Evolutionary conservation across 176 grass and related monocot genomes (phyloP).

Genomic region (Cymbopogon citratus): DNA sequence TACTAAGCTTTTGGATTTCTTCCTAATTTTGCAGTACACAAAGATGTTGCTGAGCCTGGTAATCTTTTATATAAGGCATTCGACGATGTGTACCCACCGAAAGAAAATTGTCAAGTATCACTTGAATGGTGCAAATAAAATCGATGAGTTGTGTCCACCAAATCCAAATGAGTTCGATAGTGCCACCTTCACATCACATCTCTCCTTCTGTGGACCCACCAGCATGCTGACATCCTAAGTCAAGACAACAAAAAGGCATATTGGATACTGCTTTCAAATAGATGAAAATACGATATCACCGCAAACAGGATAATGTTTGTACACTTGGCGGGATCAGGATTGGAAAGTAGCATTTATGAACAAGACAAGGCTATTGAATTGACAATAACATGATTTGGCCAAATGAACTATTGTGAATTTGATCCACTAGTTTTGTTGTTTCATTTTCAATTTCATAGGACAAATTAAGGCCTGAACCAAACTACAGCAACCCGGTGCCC

Average conservation of each 20-base stretch:
- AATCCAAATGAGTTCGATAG: conserved; percentile 97
- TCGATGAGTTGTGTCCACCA: conserved; percentile 93
- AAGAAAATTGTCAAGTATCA: conserved; percentile 33
- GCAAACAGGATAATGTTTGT: too few species aligned
- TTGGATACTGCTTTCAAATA: background rate
- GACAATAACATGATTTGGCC: background rate
- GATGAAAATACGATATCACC: background rate
- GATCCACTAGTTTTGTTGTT: background rate
- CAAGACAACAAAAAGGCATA: conserved; percentile 26
- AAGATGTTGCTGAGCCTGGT: conserved; percentile 13
- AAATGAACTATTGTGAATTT: background rate
- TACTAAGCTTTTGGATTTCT: conserved; percentile 36
- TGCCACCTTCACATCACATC: conserved; percentile 77
- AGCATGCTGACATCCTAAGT: conserved; percentile 69
- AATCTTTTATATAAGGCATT: conserved; percentile 19
- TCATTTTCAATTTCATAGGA: background rate
- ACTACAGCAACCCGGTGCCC: background rate
- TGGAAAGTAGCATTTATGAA: background rate
- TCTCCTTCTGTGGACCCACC: conserved; percentile 84
- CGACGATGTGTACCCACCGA: background rate
- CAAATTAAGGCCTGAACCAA: background rate
- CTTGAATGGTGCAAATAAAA: conserved; percentile 81
- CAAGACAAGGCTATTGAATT: background rate
- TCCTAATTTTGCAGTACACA: conserved; percentile 31
- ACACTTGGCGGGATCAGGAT: background rate